phyloP scores from a whole-genome alignment of 1,284 basidiomycete species.

The Malassezia dermatis region DNA sequence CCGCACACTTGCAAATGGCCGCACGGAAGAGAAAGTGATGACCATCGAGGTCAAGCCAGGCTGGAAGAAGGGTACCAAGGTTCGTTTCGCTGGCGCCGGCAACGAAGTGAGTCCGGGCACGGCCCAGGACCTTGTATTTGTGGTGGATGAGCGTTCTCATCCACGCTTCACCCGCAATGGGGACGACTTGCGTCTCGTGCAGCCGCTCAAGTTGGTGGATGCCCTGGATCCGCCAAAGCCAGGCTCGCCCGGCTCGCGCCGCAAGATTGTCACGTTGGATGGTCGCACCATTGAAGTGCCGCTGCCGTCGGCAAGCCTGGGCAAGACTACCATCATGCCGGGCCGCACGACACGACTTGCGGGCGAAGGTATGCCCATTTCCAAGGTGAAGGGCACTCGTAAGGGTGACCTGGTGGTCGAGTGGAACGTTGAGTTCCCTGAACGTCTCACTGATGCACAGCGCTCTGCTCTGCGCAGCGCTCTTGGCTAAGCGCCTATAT shows the following conservation, averaged over 20 bases:
- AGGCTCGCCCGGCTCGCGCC: constrained; percentile 25
- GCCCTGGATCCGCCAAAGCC: constrained; percentile 41
- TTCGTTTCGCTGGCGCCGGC: constrained; percentile 40
- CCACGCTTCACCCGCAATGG: constrained; percentile 34
- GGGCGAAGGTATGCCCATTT: constrained; percentile 45
- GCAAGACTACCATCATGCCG: constrained; percentile 26
- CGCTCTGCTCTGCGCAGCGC: constrained; percentile 28
- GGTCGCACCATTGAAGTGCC: constrained; percentile 36
- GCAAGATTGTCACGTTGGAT: constrained; percentile 32
- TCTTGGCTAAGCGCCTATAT: constrained; percentile 12
- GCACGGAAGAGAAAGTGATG: constrained; percentile 77
- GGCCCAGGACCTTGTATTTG: constrained; percentile 44
- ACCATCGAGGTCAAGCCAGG: constrained; percentile 44
- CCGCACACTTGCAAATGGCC: constrained; percentile 61
- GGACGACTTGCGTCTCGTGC: constrained; percentile 35
- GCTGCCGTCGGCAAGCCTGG: constrained; percentile 26
- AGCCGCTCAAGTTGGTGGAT: constrained; percentile 33
- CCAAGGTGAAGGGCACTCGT: constrained; percentile 33
- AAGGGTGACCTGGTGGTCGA: constrained; percentile 43
- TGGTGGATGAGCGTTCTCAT: constrained; percentile 45
- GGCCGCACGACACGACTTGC: constrained; percentile 42
- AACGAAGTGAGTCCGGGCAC: constrained; percentile 39
- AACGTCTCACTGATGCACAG: constrained; percentile 28
- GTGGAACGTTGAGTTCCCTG: constrained; percentile 41
- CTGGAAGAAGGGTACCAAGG: constrained; percentile 48